A percentile compares a stretch with the other conserved stretches of the same genome.
Evolutionary conservation across 2,329 filamentous ascomycete species (phyloP).

Genomic region (Westerdykella aurantiaca): DNA sequence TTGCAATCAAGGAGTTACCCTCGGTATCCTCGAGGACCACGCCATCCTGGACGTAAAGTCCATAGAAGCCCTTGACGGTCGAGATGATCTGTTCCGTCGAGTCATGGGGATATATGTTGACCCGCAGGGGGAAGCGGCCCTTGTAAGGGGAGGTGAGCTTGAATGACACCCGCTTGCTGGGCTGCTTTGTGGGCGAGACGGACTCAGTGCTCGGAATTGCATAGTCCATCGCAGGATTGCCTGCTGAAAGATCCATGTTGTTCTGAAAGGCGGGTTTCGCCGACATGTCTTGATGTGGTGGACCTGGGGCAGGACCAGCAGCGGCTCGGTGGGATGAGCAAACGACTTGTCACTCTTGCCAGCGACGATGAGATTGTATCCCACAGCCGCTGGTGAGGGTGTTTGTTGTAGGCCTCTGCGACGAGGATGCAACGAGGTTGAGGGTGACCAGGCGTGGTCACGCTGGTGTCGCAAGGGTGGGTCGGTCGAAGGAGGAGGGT

Average conservation of each 20-base stretch:
- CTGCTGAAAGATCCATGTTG: conserved; percentile 24
- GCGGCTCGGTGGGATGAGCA: conserved; percentile 5
- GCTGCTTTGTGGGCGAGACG: conserved; percentile 38
- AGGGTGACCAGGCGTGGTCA: conserved; percentile 22
- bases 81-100: conserved; percentile 96
- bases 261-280: conserved; percentile 13
- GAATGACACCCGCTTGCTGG: conserved; percentile 68
- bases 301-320: conserved; percentile 19
- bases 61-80: conserved; percentile 98
- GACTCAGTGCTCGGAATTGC: conserved; percentile 35
- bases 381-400: neutral
- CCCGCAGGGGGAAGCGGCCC: conserved; percentile 74
- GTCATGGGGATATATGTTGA: conserved; percentile 92
- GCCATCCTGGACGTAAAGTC: conserved; percentile 77
- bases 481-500: conserved; percentile 24
- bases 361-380: too few species aligned
- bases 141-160: conserved; percentile 65
- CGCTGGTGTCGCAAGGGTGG: conserved; percentile 38
- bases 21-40: conserved; percentile 92
- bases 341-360: too few species aligned
- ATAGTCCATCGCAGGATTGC: conserved; percentile 28
- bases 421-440: conserved; percentile 14
- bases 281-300: too few species aligned
- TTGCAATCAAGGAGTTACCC: conserved; percentile 85
- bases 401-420: conserved; percentile 12